These are phyloP conservation scores for Arxiozyma slooffiae DNA, from an alignment of 1,139 yeast genomes.

Conservation along the genomic window DNA sequence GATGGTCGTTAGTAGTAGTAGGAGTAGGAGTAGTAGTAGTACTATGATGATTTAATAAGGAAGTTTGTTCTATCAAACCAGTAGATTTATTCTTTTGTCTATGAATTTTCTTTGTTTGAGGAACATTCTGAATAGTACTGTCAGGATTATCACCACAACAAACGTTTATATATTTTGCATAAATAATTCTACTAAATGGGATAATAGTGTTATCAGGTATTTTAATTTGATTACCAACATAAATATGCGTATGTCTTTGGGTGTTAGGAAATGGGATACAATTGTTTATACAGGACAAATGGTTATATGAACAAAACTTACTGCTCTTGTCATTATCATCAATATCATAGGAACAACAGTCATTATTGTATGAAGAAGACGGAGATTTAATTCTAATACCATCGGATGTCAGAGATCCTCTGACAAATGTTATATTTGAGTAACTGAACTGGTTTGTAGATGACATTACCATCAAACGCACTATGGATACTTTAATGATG, in stretches of 20 bases:
- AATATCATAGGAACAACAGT: neutral
- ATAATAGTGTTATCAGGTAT: slow-evolving; percentile 20
- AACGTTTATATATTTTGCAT: slow-evolving; percentile 16
- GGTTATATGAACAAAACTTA: too few relatives aligned
- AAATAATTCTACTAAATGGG: slow-evolving; percentile 27
- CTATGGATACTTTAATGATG: too few relatives aligned
- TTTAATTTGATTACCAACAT: neutral
- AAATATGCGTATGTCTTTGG: neutral
- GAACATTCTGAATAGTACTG: neutral
- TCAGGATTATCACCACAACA: neutral
- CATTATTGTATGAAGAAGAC: neutral
- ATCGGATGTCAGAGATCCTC: neutral
- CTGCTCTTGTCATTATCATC: neutral
- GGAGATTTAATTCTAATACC: slow-evolving; percentile 2
- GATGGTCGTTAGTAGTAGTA: neutral
- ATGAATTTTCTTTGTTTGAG: neutral
- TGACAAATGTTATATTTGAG: neutral
- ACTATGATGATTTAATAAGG: neutral
- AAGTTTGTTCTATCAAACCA: neutral
- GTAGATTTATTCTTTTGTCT: neutral
- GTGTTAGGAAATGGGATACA: neutral
- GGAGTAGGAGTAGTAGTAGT: neutral
- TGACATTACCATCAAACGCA: neutral
- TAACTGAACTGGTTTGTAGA: neutral
- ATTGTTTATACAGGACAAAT: neutral